A percentile compares a stretch with the other conserved stretches of the same genome.
Conservation (phyloP, 106 monocot species). For the Iris macrosiphon region DNA sequence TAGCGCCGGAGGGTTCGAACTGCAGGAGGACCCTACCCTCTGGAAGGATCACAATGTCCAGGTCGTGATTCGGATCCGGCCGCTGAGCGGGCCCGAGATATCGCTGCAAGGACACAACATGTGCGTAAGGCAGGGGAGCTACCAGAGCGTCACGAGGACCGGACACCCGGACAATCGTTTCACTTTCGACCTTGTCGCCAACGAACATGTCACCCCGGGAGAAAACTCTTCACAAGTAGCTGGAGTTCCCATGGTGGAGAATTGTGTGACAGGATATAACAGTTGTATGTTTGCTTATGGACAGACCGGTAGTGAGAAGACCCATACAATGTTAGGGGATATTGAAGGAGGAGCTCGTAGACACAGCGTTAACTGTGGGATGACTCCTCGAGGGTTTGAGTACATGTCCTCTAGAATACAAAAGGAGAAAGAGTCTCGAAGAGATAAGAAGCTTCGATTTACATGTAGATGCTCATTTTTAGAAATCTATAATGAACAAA, state of each 20-base stretch:
- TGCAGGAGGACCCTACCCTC: too few species aligned
- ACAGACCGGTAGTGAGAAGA: conserved; percentile 98
- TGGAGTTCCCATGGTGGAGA: conserved; percentile 95
- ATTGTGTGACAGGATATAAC: conserved; percentile 88
- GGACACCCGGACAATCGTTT: conserved; percentile 94
- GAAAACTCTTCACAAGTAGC: conserved; percentile 81
- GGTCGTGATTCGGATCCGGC: conserved; percentile 84
- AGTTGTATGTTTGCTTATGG: conserved; percentile 99
- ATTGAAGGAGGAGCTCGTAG: conserved; percentile 80
- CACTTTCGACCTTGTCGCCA: conserved; percentile 89
- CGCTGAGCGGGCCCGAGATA: conserved; percentile 63
- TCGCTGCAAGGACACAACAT: conserved; percentile 70
- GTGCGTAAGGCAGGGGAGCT: conserved; percentile 76
- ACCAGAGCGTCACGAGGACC: conserved; percentile 68
- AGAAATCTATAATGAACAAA: conserved; percentile 97
- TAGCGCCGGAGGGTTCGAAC: too few species aligned
- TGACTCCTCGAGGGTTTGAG: conserved; percentile 94
- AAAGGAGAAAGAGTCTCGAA: conserved; percentile 79
- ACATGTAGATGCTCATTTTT: conserved; percentile 94
- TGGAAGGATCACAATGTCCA: too few species aligned
- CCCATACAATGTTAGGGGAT: conserved; percentile 94
- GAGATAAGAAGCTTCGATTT: conserved; percentile 79
- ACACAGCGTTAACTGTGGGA: conserved; percentile 76
- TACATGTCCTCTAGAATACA: conserved; percentile 87
- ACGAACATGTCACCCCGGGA: conserved; percentile 89